phyloP scores from a whole-genome alignment of 495 filamentous ascomycete genomes.

The Hyphodiscus hymeniophilus region DNA sequence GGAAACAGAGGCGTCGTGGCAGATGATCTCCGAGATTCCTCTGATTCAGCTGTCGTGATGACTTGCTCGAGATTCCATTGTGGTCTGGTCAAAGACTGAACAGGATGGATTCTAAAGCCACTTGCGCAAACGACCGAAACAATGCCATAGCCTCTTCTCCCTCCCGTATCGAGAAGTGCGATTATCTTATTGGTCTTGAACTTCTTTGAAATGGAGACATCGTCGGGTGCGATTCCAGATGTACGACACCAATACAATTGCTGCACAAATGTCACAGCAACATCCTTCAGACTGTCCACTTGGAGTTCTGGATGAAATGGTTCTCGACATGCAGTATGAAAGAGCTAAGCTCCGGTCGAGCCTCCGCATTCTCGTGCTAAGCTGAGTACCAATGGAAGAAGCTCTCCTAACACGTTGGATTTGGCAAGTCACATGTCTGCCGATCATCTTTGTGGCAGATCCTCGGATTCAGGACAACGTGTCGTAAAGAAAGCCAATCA shows the following conservation, averaged over 20 bases:
- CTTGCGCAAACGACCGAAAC: slow-evolving; percentile 20
- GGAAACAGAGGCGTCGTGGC: slow-evolving; percentile 64
- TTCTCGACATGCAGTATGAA: not conserved
- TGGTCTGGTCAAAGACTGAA: not conserved
- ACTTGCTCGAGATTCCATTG: slow-evolving; percentile 42
- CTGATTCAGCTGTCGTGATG: slow-evolving; percentile 55
- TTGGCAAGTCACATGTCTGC: not conserved
- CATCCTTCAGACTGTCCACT: not conserved
- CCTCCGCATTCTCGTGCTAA: too few relatives aligned
- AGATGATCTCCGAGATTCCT: slow-evolving; percentile 49
- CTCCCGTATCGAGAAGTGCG: slow-evolving; percentile 17
- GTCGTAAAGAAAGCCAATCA: not conserved
- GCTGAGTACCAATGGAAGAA: too few relatives aligned
- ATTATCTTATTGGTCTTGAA: slow-evolving; percentile 19
- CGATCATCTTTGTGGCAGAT: too few relatives aligned
- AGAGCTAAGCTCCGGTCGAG: not conserved
- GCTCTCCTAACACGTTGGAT: not conserved
- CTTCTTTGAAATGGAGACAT: slow-evolving; percentile 17
- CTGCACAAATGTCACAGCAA: not conserved
- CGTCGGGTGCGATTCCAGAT: not conserved
- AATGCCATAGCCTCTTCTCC: slow-evolving; percentile 15
- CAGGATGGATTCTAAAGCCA: not conserved
- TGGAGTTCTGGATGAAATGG: not conserved
- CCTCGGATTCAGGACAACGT: too few relatives aligned
- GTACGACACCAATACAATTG: not conserved